A percentile compares a stretch with the other conserved stretches of the same genome.
These are phyloP conservation scores for Yarrowia sp. DNA, from an alignment of 805 yeast genomes.

Conservation along the genomic window DNA sequence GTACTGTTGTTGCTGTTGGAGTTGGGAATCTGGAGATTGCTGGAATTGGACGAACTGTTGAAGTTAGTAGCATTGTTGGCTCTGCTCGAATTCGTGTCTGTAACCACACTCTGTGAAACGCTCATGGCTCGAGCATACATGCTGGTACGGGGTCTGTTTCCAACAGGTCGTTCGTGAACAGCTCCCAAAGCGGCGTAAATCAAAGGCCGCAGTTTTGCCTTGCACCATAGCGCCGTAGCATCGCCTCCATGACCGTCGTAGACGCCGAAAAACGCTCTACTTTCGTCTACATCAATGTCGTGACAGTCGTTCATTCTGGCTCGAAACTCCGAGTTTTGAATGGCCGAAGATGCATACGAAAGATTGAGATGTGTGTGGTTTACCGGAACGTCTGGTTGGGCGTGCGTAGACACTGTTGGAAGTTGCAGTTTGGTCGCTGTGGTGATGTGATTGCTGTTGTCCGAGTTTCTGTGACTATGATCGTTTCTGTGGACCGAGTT, in stretches of 20 bases:
- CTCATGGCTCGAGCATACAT: conserved; percentile 3
- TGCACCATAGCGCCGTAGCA: conserved; percentile 13
- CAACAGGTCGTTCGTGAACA: neutral
- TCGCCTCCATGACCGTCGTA: conserved; percentile 22
- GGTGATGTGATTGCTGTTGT: neutral
- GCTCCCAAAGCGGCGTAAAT: conserved; percentile 8
- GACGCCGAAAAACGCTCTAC: conserved; percentile 17
- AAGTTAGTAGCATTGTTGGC: neutral
- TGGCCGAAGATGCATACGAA: neutral
- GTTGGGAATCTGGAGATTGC: neutral
- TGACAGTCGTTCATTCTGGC: conserved; percentile 15
- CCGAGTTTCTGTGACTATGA: neutral
- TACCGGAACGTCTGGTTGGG: neutral
- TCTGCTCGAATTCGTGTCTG: neutral
- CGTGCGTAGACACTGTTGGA: conserved; percentile 1
- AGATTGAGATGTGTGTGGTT: neutral
- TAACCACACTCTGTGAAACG: neutral
- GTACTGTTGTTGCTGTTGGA: neutral
- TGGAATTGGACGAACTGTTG: neutral
- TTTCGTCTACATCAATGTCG: neutral
- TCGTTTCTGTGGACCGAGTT: neutral
- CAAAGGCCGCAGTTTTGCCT: conserved; percentile 10
- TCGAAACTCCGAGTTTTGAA: conserved; percentile 18
- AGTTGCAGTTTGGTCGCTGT: neutral
- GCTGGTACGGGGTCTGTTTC: conserved; percentile 7